Evolutionary conservation across 768 basidiomycete genomes (phyloP).

Genomic region (Mycena rebaudengoi): DNA sequence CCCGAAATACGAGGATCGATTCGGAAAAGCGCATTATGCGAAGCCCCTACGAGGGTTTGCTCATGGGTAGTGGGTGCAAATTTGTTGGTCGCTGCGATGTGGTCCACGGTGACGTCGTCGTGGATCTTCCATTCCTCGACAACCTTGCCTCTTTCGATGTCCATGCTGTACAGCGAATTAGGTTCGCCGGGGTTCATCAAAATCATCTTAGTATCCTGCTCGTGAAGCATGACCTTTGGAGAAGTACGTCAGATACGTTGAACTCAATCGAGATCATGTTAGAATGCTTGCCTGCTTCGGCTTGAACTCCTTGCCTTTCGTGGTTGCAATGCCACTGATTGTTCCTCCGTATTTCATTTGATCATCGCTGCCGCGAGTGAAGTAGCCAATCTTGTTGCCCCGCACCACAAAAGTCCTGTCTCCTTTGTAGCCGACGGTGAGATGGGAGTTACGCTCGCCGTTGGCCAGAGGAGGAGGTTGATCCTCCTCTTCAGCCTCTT

Average conservation of each 20-base stretch:
- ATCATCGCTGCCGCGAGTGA: constrained; percentile 74
- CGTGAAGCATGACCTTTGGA: constrained; percentile 97
- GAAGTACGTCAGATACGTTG: constrained; percentile 6
- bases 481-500: constrained; percentile 54
- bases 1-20: constrained; percentile 96
- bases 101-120: constrained; percentile 84
- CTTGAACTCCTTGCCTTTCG: constrained; percentile 84
- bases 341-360: constrained; percentile 87
- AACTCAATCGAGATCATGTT: background rate
- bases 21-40: constrained; percentile 95
- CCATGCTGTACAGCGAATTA: constrained; percentile 87
- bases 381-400: constrained; percentile 92
- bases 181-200: constrained; percentile 85
- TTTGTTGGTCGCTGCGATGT: constrained; percentile 93
- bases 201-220: constrained; percentile 96
- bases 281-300: constrained; percentile 77
- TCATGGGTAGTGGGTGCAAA: constrained; percentile 93
- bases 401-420: constrained; percentile 94
- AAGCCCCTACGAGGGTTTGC: constrained; percentile 92
- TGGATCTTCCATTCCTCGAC: constrained; percentile 99
- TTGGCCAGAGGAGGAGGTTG: constrained; percentile 48
- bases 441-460: constrained; percentile 83
- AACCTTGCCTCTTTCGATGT: constrained; percentile 93
- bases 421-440: constrained; percentile 95
- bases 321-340: constrained; percentile 82